These are phyloP conservation scores for Pseudotsuga menziesii DNA, from an alignment of 75 land plant genomes.

Conservation along the genomic window DNA sequence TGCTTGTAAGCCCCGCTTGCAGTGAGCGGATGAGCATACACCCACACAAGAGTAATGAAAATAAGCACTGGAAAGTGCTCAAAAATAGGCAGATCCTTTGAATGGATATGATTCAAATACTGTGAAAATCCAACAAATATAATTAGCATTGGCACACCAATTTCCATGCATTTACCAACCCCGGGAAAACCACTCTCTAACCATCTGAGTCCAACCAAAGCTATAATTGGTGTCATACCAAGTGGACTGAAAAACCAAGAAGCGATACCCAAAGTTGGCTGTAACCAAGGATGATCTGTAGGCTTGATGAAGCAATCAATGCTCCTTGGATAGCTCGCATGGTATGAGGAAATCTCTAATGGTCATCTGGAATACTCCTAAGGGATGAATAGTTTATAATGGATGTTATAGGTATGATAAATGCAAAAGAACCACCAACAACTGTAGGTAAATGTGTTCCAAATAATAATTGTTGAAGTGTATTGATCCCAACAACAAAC, in stretches of 20 bases:
- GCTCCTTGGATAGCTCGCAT: slow-evolving; percentile 97
- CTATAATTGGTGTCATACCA: slow-evolving; percentile 84
- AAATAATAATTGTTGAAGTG: slow-evolving; percentile 79
- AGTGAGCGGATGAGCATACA: slow-evolving; percentile 64
- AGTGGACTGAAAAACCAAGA: slow-evolving; percentile 91
- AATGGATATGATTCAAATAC: slow-evolving; percentile 61
- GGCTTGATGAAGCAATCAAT: slow-evolving; percentile 69
- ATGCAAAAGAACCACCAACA: slow-evolving; percentile 87
- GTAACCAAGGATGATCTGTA: slow-evolving; percentile 89
- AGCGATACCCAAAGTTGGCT: slow-evolving; percentile 90
- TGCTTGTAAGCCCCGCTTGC: slow-evolving; percentile 74
- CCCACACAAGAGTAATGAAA: slow-evolving; percentile 60
- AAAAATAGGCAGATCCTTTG: slow-evolving; percentile 54
- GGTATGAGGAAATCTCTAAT: slow-evolving; percentile 82
- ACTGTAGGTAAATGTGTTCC: slow-evolving; percentile 84
- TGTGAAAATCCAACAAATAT: slow-evolving; percentile 65
- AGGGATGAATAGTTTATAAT: slow-evolving; percentile 69
- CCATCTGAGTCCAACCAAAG: slow-evolving; percentile 80
- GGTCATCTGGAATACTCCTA: slow-evolving; percentile 44
- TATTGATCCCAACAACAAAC: slow-evolving; percentile 85
- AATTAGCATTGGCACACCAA: slow-evolving; percentile 82
- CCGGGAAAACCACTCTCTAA: slow-evolving; percentile 86
- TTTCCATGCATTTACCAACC: slow-evolving; percentile 90
- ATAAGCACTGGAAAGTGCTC: slow-evolving; percentile 80
- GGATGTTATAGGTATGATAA: slow-evolving; percentile 64